phyloP scores from a whole-genome alignment of 1,284 basidiomycete genomes.

The Microbotryum silenes-acaulis region DNA sequence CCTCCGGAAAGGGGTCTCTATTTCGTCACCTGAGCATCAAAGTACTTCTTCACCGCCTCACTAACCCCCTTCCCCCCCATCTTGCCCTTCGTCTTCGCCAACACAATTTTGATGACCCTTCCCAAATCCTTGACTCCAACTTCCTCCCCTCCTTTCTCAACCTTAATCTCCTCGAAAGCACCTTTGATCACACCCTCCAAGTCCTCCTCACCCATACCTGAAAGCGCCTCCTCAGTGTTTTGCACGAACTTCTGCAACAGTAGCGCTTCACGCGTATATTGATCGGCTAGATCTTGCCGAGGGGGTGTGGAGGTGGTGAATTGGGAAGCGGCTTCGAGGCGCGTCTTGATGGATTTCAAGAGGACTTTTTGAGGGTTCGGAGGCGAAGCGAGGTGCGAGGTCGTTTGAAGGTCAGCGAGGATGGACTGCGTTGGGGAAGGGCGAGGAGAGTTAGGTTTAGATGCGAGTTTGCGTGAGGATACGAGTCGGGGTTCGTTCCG shows the following conservation, averaged over 20 bases:
- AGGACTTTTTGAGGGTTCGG: slow-evolving; percentile 20
- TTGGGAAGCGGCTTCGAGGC: slow-evolving; percentile 18
- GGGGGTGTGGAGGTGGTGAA: slow-evolving; percentile 18
- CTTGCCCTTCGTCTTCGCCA: slow-evolving; percentile 16
- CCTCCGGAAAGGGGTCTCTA: no score
- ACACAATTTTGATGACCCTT: slow-evolving; percentile 19
- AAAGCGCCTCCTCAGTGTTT: slow-evolving; percentile 3
- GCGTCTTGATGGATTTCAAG: slow-evolving; percentile 12
- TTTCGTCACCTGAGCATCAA: no score
- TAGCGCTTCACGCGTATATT: slow-evolving; percentile 17
- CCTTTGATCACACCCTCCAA: slow-evolving; percentile 12
- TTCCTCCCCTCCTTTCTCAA: neutral
- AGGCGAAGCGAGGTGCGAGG: slow-evolving; percentile 10
- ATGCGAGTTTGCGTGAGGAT: no score
- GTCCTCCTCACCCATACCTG: neutral
- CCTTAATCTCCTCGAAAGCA: neutral
- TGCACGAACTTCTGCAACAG: slow-evolving; percentile 17
- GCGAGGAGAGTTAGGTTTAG: neutral
- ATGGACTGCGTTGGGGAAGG: slow-evolving; percentile 1
- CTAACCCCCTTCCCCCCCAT: slow-evolving; percentile 23
- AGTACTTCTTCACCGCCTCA: slow-evolving; percentile 15
- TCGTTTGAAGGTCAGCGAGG: slow-evolving; percentile 25
- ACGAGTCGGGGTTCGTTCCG: no score
- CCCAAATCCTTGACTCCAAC: slow-evolving; percentile 7
- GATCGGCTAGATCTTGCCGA: slow-evolving; percentile 16